phyloP scores from a whole-genome alignment of 805 yeast genomes.

The Candida easanensis region DNA sequence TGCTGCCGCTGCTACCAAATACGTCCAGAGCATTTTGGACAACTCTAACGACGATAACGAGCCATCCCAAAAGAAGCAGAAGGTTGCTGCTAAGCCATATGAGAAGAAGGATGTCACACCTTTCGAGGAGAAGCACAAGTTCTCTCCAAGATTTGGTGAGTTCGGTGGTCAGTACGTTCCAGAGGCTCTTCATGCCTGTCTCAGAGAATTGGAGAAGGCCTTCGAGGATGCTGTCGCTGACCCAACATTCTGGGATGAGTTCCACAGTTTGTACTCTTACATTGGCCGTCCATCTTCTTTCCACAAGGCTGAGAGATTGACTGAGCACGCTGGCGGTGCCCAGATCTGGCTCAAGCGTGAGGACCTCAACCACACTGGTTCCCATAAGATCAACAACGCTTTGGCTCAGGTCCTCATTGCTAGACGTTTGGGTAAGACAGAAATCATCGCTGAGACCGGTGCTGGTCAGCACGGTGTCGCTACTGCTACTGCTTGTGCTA shows the following conservation, averaged over 20 bases:
- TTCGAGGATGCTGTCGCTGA: slow-evolving; percentile 88
- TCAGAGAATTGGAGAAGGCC: slow-evolving; percentile 83
- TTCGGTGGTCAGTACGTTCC: slow-evolving; percentile 99
- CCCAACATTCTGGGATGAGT: slow-evolving; percentile 91
- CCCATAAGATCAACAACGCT: slow-evolving; percentile 84
- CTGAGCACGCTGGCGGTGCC: slow-evolving; percentile 91
- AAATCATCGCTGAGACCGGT: slow-evolving; percentile 86
- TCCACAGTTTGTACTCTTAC: slow-evolving; percentile 77
- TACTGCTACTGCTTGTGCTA: slow-evolving; percentile 89
- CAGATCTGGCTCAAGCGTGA: slow-evolving; percentile 98
- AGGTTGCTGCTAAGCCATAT: slow-evolving; percentile 33
- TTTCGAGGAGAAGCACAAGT: slow-evolving; percentile 61
- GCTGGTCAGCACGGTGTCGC: slow-evolving; percentile 96
- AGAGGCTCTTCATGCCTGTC: slow-evolving; percentile 89
- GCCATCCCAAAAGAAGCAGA: slow-evolving; percentile 5
- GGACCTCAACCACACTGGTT: slow-evolving; percentile 88
- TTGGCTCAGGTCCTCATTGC: slow-evolving; percentile 80
- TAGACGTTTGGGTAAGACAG: slow-evolving; percentile 70
- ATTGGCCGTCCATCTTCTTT: slow-evolving; percentile 96
- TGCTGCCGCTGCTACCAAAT: slow-evolving; percentile 60
- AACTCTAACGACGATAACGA: slow-evolving; percentile 29
- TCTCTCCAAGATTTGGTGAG: slow-evolving; percentile 81
- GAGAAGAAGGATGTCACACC: slow-evolving; percentile 29
- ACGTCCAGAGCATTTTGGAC: slow-evolving; percentile 66
- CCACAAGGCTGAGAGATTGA: slow-evolving; percentile 85